Conservation (phyloP, 1,284 basidiomycete genomes). For the Heterobasidion occidentale region DNA sequence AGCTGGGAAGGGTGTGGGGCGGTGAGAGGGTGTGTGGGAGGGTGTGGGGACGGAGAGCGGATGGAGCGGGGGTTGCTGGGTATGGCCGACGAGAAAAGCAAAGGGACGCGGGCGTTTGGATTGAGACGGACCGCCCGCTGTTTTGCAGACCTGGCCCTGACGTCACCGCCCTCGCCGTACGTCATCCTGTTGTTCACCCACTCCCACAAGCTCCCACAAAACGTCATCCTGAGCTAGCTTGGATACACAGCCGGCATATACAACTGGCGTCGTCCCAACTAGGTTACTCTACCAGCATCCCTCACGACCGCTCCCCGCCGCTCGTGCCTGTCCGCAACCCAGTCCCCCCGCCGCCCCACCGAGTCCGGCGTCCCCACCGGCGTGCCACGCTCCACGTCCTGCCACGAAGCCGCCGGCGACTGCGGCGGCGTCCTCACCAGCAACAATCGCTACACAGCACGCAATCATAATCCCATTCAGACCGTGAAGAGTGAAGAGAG, state of each 20-base stretch:
- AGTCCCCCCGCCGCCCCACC: conserved; percentile 24
- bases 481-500: too few relatives aligned
- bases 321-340: too few relatives aligned
- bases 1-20: neutral
- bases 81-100: neutral
- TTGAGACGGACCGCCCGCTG: too few relatives aligned
- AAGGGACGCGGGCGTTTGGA: neutral
- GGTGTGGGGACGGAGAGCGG: neutral
- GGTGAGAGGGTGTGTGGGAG: neutral
- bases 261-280: too few relatives aligned
- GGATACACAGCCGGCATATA: too few relatives aligned
- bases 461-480: neutral
- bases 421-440: conserved; percentile 57
- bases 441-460: conserved; percentile 39
- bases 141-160: neutral
- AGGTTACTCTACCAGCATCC: too few relatives aligned
- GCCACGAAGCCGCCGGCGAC: conserved; percentile 14
- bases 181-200: neutral
- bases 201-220: neutral
- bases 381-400: conserved; percentile 13
- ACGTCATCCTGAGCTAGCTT: too few relatives aligned
- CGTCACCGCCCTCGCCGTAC: conserved; percentile 1
- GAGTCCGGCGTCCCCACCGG: conserved; percentile 22
- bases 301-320: too few relatives aligned
- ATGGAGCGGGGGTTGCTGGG: neutral